Percentiles rank a stretch among this genome's conserved stretches.
These are phyloP conservation scores for Eremochloa ophiuroides DNA, from an alignment of 176 grass and related monocot genomes.

Conservation along the genomic window DNA sequence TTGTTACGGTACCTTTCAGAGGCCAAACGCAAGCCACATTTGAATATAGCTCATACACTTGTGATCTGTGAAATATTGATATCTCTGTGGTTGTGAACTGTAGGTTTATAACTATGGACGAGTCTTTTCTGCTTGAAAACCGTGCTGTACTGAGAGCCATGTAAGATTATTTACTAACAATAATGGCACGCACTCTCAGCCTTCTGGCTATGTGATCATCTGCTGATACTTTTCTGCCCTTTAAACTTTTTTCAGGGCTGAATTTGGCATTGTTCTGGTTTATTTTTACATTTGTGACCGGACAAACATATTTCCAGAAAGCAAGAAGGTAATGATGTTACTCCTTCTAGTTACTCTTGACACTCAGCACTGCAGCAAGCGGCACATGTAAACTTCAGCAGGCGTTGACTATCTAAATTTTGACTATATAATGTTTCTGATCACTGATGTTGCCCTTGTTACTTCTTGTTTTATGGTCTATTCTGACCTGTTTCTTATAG, in stretches of 20 bases:
- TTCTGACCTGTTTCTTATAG: slow-evolving; percentile 10
- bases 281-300: slow-evolving; percentile 92
- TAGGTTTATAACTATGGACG: slow-evolving; percentile 85
- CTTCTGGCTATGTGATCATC: neutral
- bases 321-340: slow-evolving; percentile 56
- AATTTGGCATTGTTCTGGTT: slow-evolving; percentile 59
- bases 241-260: slow-evolving; percentile 54
- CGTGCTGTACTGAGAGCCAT: slow-evolving; percentile 62
- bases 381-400: neutral
- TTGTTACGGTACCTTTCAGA: slow-evolving; percentile 34
- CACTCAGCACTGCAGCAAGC: neutral
- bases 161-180: slow-evolving; percentile 46
- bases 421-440: neutral
- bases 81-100: slow-evolving; percentile 13
- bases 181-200: slow-evolving; percentile 7
- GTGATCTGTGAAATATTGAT: neutral
- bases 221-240: neutral
- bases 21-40: slow-evolving; percentile 10
- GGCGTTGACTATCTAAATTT: neutral
- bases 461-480: neutral
- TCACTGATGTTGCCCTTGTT: neutral
- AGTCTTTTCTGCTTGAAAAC: slow-evolving; percentile 77
- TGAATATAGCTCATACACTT: neutral
- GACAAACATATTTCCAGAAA: slow-evolving; percentile 76
- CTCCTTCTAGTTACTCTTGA: neutral